phyloP scores from a whole-genome alignment of 495 filamentous ascomycete genomes.

The Aspergillus egyptiacus region DNA sequence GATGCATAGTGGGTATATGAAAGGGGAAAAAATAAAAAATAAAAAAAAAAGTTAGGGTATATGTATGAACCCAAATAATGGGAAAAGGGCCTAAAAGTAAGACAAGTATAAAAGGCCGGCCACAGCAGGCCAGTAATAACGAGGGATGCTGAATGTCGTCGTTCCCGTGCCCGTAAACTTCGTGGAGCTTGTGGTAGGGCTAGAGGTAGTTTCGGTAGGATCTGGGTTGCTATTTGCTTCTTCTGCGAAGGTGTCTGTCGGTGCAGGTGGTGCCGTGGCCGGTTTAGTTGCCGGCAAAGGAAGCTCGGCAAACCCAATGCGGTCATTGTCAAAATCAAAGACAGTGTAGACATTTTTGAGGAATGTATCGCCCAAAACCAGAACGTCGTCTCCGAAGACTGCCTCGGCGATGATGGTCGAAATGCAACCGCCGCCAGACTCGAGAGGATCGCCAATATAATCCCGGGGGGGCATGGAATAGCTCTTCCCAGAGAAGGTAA shows the following conservation, averaged over 20 bases:
- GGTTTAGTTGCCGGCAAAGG: constrained; percentile 7
- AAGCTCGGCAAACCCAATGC: constrained; percentile 36
- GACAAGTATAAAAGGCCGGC: constrained; percentile 1
- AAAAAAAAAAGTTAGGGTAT: not conserved
- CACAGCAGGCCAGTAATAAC: constrained; percentile 11
- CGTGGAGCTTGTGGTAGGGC: not conserved
- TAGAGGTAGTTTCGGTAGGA: constrained; percentile 4
- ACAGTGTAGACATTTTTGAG: constrained; percentile 87
- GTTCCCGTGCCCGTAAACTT: constrained; percentile 7
- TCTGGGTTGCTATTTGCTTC: constrained; percentile 1
- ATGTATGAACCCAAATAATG: not conserved
- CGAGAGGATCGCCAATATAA: constrained; percentile 51
- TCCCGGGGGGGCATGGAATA: constrained; percentile 63
- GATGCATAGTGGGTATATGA: constrained; percentile 2
- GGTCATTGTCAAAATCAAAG: constrained; percentile 59
- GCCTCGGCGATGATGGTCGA: constrained; percentile 56
- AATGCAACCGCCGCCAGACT: constrained; percentile 42
- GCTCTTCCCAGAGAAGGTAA: constrained; percentile 51
- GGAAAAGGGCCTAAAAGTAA: constrained; percentile 3
- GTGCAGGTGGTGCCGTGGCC: constrained; percentile 14
- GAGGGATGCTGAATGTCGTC: constrained; percentile 11
- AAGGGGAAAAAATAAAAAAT: not conserved
- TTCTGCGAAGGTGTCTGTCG: constrained; percentile 9
- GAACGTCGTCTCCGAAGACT: constrained; percentile 46
- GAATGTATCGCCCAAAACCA: constrained; percentile 79